Percentiles rank a stretch among this genome's conserved stretches.
Evolutionary conservation across 2,329 filamentous ascomycete species (phyloP).

Genomic region (Arthrobotrys entomopaga): DNA sequence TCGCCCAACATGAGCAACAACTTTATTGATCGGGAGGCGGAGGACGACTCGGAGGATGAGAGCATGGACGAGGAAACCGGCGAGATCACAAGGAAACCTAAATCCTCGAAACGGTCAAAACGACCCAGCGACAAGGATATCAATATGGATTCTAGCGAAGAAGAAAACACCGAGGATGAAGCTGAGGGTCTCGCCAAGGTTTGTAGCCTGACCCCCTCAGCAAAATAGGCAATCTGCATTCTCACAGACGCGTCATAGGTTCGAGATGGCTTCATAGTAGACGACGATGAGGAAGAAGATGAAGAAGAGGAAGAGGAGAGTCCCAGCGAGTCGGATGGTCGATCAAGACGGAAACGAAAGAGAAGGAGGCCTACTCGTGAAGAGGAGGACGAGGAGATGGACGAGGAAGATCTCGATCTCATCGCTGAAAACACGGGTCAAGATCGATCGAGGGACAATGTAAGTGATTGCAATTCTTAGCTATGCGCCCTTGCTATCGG

Average conservation of each 20-base stretch:
- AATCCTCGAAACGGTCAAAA: conserved; percentile 61
- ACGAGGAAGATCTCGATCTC: conserved; percentile 94
- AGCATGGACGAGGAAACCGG: conserved; percentile 82
- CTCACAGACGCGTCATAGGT: conserved; percentile 68
- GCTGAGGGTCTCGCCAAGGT: conserved; percentile 83
- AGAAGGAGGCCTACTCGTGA: conserved; percentile 76
- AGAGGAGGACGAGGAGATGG: conserved; percentile 83
- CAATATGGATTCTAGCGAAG: conserved; percentile 83
- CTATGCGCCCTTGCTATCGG: not conserved
- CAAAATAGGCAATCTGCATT: not conserved
- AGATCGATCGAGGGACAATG: conserved; percentile 55
- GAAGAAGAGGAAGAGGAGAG: conserved; percentile 69
- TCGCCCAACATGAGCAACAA: conserved; percentile 70
- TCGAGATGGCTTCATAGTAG: conserved; percentile 93
- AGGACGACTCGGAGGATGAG: conserved; percentile 83
- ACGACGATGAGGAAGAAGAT: conserved; percentile 85
- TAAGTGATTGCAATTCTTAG: conserved; percentile 36
- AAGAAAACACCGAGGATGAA: conserved; percentile 92
- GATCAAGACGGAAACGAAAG: conserved; percentile 67
- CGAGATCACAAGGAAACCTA: conserved; percentile 65
- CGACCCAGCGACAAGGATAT: conserved; percentile 63
- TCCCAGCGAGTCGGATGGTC: conserved; percentile 60
- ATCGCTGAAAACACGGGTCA: conserved; percentile 74
- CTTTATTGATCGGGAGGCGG: conserved; percentile 84
- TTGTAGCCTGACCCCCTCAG: conserved; percentile 59